Conservation (phyloP, 345 rosid genomes). For the Triadica sebifera region DNA sequence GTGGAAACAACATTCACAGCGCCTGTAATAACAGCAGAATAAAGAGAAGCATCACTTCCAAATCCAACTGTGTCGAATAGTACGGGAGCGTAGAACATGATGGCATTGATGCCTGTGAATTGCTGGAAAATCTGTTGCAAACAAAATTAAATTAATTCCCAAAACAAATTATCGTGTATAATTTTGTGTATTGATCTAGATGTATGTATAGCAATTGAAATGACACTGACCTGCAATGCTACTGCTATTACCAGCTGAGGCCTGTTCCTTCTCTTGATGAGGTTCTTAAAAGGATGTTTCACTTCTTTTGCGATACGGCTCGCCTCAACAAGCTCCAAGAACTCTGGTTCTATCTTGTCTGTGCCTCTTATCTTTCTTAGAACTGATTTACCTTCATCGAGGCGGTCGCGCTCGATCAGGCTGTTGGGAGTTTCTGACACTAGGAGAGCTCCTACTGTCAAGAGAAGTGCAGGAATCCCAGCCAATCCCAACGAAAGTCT, state of each 20-base stretch:
- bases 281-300: constrained; percentile 87
- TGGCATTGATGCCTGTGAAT: constrained; percentile 89
- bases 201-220: neutral
- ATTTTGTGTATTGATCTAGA: no score
- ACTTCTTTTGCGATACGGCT: constrained; percentile 81
- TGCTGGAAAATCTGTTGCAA: constrained; percentile 87
- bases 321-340: constrained; percentile 81
- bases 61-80: constrained; percentile 77
- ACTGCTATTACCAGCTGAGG: constrained; percentile 79
- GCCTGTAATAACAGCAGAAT: constrained; percentile 89
- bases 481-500: constrained; percentile 85
- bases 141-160: no score
- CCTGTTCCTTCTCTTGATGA: constrained; percentile 63
- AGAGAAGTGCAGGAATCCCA: constrained; percentile 75
- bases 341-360: constrained; percentile 78
- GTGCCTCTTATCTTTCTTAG: constrained; percentile 80
- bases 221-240: constrained; percentile 63
- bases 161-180: no score
- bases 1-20: constrained; percentile 90
- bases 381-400: constrained; percentile 83
- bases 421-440: constrained; percentile 91
- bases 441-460: constrained; percentile 72
- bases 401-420: constrained; percentile 79
- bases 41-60: constrained; percentile 73
- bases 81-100: constrained; percentile 96